A percentile compares a stretch with the other conserved stretches of the same genome.
Conservation (phyloP, 2,329 filamentous ascomycete genomes). For the Eutypella sp. region DNA sequence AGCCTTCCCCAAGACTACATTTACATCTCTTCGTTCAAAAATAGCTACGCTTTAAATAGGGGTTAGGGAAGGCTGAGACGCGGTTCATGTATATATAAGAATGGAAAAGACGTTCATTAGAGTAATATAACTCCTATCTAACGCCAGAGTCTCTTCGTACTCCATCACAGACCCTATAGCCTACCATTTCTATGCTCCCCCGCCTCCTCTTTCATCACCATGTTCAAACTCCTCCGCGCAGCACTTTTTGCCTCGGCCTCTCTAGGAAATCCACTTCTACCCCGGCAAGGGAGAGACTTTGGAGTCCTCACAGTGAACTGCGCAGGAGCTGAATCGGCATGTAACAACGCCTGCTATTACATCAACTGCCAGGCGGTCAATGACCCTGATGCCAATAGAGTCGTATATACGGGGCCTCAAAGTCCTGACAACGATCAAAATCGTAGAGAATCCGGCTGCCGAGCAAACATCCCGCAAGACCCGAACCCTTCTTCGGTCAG, state of each 20-base stretch:
- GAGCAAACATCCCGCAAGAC: not conserved
- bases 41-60: not conserved
- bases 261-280: not conserved
- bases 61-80: not conserved
- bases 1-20: not conserved
- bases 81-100: not conserved
- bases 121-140: not conserved
- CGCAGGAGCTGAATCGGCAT: not conserved
- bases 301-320: not conserved
- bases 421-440: not conserved
- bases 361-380: not conserved
- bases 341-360: not conserved
- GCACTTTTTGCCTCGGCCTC: not conserved
- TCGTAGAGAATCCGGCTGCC: not conserved
- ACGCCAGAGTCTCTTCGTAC: not conserved
- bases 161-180: not conserved
- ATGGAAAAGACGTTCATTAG: not conserved
- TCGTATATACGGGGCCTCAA: not conserved
- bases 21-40: not conserved
- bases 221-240: not conserved
- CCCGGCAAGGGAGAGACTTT: not conserved
- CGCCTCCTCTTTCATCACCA: not conserved
- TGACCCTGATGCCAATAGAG: not conserved
- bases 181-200: not conserved
- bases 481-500: not conserved